Conservation (phyloP, 257 asterid species). For the Solanum chilense region DNA sequence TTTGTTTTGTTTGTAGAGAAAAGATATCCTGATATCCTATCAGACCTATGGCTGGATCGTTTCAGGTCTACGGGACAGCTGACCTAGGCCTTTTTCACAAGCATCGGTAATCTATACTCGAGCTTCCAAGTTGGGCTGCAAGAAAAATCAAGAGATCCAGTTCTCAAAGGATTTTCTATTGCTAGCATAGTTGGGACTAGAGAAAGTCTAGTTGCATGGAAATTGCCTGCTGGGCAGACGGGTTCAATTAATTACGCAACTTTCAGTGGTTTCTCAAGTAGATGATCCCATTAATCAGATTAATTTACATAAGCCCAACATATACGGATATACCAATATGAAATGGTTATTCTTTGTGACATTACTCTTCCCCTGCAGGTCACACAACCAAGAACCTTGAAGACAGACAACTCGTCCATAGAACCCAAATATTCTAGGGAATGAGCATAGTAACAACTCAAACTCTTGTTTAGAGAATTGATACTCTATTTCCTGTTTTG, state of each 20-base stretch:
- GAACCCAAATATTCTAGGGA: background rate
- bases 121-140: background rate
- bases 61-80: background rate
- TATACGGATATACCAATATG: background rate
- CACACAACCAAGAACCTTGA: background rate
- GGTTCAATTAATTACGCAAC: background rate
- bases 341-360: background rate
- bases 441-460: background rate
- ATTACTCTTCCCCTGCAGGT: background rate
- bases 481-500: background rate
- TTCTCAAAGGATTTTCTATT: background rate
- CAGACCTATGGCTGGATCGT: background rate
- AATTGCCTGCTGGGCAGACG: background rate
- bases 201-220: background rate
- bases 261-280: background rate
- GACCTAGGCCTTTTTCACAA: background rate
- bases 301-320: background rate
- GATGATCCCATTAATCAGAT: background rate
- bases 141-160: background rate
- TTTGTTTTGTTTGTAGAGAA: background rate
- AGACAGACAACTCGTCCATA: background rate
- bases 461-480: background rate
- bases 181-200: background rate
- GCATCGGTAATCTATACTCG: background rate
- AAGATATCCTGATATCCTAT: background rate